These are phyloP conservation scores for Rhizopogon parksii DNA, from an alignment of 1,284 basidiomycete species.

Conservation along the genomic window DNA sequence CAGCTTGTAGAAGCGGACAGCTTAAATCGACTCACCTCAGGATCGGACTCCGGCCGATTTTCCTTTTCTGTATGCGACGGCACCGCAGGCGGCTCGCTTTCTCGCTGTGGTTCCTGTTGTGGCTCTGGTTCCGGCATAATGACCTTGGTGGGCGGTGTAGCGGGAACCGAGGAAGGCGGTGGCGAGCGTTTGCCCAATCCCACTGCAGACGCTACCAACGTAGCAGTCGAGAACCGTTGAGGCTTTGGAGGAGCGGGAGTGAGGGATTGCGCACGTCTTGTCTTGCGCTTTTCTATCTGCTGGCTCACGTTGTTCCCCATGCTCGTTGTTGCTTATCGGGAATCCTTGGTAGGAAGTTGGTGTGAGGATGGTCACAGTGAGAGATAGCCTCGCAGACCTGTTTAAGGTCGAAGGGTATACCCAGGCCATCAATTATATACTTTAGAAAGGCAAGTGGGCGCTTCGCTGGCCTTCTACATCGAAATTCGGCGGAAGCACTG, in stretches of 20 bases:
- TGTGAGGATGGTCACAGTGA: background rate
- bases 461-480: background rate
- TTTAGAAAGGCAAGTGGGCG: background rate
- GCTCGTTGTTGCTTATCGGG: background rate
- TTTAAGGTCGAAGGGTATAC: background rate
- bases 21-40: conserved; percentile 14
- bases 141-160: conserved; percentile 19
- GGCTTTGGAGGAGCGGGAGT: conserved; percentile 22
- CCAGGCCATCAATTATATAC: background rate
- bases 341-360: background rate
- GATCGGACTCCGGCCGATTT: conserved; percentile 24
- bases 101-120: conserved; percentile 6
- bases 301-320: conserved; percentile 25
- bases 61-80: conserved; percentile 16
- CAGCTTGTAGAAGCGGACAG: background rate
- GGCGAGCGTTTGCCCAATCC: conserved; percentile 24
- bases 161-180: conserved; percentile 15
- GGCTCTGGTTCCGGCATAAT: conserved; percentile 5
- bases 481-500: background rate
- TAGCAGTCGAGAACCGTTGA: conserved; percentile 15
- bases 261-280: conserved; percentile 23
- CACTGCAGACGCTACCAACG: conserved; percentile 12
- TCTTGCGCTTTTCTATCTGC: conserved; percentile 18
- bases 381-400: background rate
- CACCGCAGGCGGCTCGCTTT: conserved; percentile 18